Evolutionary conservation across 768 basidiomycete species (phyloP), one percentile per base, ranked within the genome.

Genomic region (Termitomyces sp.): DNA sequence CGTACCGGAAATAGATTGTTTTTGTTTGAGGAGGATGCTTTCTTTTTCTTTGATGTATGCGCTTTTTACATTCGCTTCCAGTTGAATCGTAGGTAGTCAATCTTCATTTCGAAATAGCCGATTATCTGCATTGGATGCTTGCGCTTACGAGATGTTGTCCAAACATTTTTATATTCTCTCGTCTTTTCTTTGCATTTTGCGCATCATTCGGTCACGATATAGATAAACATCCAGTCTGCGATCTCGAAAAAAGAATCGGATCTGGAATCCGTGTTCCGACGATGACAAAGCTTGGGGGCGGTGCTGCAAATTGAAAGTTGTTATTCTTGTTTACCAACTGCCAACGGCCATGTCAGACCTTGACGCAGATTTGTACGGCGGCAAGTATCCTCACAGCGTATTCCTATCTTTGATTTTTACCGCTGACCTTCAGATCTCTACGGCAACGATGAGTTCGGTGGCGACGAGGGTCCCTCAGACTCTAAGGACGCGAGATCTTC

Each of bases 281-380:
- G 60, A 48, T 62, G 62, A 61, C 58, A 63, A 60, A 59, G 50
- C 59, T 30, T 45, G 53, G 50, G 53, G 57, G 60, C 60, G 44
- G 51, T 57, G 50, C 45, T 54, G 55, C 57, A 60, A 62, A 51
- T 58, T 63, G 56, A 28, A 44, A 53, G 56, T 66, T 68, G 63
- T 68, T 61, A 60, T 41, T 44, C 40, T 11, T 45, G 37, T 41
- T 17, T 21, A 37, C 30, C 44, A 37, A 37, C 32, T 38, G 28
- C 28, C 55, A 32, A 56, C 68, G 57, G 71, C 70, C 63, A 88
- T 88, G 88, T 84, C 86, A 59, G 88, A 90, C 74, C 85, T 90
- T 70, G 89, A 93, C 70, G 88, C 88, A 72, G 92, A 93, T 70
- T 80, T 93, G 51, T 94, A 94, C 65, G 90, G 90, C 65, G 92